Conservation (phyloP, 768 basidiomycete species). For the Xanthoconium stramineum region DNA sequence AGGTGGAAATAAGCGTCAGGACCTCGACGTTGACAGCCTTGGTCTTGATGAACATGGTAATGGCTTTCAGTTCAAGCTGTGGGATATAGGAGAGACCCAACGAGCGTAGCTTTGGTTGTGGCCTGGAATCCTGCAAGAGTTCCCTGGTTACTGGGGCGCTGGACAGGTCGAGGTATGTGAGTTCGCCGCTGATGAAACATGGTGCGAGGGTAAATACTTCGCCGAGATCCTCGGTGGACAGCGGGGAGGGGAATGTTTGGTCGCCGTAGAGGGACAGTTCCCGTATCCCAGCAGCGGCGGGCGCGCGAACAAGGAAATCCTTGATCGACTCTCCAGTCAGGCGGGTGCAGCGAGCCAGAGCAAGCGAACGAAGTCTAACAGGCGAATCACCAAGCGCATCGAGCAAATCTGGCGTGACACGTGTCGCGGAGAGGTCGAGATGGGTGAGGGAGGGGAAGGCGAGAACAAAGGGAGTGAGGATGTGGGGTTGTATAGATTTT, state of each 20-base stretch:
- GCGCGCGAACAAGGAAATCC: slow-evolving; percentile 66
- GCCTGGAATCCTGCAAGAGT: slow-evolving; percentile 49
- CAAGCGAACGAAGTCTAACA: slow-evolving; percentile 71
- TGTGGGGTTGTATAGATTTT: slow-evolving; percentile 68
- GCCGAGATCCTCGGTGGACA: slow-evolving; percentile 61
- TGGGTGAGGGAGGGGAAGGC: slow-evolving; percentile 86
- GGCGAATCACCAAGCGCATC: slow-evolving; percentile 62
- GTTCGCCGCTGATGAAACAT: slow-evolving; percentile 68
- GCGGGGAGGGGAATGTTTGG: slow-evolving; percentile 71
- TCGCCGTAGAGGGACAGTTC: slow-evolving; percentile 92
- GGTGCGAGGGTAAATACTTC: slow-evolving; percentile 72
- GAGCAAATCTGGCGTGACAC: slow-evolving; percentile 73
- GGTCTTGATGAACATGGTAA: slow-evolving; percentile 64
- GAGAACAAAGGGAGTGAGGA: slow-evolving; percentile 69
- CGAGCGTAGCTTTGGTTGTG: slow-evolving; percentile 76
- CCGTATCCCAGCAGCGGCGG: slow-evolving; percentile 54
- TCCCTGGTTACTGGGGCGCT: slow-evolving; percentile 68
- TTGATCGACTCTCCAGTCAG: slow-evolving; percentile 78
- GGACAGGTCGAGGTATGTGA: slow-evolving; percentile 90
- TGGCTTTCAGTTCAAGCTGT: slow-evolving; percentile 55
- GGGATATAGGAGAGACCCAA: slow-evolving; percentile 89
- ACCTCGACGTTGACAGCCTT: slow-evolving; percentile 82
- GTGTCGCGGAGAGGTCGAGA: slow-evolving; percentile 90
- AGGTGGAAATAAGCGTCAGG: slow-evolving; percentile 74
- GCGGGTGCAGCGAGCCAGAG: slow-evolving; percentile 81